These are phyloP conservation scores for Nicotiana attenuata DNA, from an alignment of 257 asterid genomes.

Conservation along the genomic window DNA sequence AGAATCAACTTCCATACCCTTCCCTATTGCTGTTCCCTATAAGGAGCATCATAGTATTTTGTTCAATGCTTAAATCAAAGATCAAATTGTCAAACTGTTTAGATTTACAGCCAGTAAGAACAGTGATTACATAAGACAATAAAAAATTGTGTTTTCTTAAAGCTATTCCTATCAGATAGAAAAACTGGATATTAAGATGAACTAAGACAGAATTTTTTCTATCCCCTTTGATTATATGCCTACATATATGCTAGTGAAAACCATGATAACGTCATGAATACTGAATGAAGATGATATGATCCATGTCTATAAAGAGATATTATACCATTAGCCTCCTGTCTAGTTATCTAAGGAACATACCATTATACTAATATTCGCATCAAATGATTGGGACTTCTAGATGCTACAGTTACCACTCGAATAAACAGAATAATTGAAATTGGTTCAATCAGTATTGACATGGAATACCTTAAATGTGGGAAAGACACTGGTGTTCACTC, in stretches of 20 bases:
- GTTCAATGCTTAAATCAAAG: not conserved
- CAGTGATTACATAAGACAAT: not conserved
- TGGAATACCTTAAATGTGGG: conserved; percentile 50
- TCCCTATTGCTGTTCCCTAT: conserved; percentile 72
- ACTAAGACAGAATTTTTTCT: not conserved
- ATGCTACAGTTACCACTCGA: not conserved
- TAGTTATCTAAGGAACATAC: not conserved
- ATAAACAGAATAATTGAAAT: not conserved
- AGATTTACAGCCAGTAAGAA: not conserved
- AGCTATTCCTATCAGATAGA: not conserved
- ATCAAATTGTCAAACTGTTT: not conserved
- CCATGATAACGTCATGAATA: not conserved
- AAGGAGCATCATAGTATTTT: not conserved
- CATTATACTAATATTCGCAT: not conserved
- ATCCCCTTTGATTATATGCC: not conserved
- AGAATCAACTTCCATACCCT: conserved; percentile 40
- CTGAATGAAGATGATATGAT: not conserved
- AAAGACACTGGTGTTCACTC: conserved; percentile 31
- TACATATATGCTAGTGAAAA: not conserved
- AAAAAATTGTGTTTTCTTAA: not conserved
- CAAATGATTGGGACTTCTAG: not conserved
- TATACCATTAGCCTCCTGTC: not conserved
- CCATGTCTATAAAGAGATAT: not conserved
- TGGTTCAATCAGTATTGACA: not conserved
- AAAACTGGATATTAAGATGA: not conserved